A percentile compares a stretch with the other conserved stretches of the same genome.
Conservation (phyloP, 2,329 filamentous ascomycete species). For the Metarhizium album region DNA sequence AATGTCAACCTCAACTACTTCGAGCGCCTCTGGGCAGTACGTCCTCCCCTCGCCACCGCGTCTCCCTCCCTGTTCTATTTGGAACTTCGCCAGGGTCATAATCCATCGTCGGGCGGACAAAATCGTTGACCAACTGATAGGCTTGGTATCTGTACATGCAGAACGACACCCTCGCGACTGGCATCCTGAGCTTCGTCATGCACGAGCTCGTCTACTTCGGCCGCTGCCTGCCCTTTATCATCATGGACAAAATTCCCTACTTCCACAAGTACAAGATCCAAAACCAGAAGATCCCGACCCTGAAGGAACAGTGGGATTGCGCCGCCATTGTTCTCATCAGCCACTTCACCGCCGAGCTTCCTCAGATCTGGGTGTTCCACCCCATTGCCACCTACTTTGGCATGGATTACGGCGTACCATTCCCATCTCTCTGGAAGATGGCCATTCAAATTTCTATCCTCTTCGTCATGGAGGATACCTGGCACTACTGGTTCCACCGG, state of each 20-base stretch:
- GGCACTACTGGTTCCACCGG: conserved; percentile 97
- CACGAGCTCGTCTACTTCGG: conserved; percentile 95
- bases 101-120: neutral
- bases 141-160: conserved; percentile 98
- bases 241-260: conserved; percentile 77
- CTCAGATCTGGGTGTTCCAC: conserved; percentile 99
- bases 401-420: conserved; percentile 78
- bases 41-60: conserved; percentile 15
- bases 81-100: neutral
- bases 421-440: conserved; percentile 78
- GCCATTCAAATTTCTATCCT: conserved; percentile 84
- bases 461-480: conserved; percentile 91
- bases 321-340: conserved; percentile 84
- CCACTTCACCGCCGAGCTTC: conserved; percentile 96
- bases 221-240: conserved; percentile 78
- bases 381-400: conserved; percentile 89
- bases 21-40: conserved; percentile 80
- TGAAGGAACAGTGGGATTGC: conserved; percentile 89
- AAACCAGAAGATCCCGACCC: conserved; percentile 77
- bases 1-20: conserved; percentile 79
- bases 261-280: conserved; percentile 96
- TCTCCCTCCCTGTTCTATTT: neutral
- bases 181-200: conserved; percentile 94
- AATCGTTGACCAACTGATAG: conserved; percentile 18
- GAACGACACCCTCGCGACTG: conserved; percentile 91